Conservation (phyloP, 352 stramenopile species). For the Phytophthora uliginosa region DNA sequence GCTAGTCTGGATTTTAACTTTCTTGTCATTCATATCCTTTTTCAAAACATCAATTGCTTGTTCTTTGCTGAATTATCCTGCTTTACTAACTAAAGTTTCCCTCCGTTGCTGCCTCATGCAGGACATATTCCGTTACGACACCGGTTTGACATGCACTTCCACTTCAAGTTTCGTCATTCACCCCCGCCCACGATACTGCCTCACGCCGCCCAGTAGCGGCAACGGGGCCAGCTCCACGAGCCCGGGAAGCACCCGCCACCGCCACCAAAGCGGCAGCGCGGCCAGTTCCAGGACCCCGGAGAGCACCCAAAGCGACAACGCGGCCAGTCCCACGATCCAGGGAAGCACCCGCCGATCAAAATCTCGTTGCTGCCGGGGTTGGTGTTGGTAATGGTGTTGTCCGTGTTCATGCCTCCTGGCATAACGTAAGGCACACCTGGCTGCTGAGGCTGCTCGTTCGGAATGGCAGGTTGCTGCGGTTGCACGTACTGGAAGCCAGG, state of each 20-base stretch:
- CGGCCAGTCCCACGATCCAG: conserved; percentile 30
- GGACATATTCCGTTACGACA: background rate
- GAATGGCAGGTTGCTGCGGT: background rate
- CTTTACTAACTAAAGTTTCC: background rate
- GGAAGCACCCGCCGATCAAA: conserved; percentile 13
- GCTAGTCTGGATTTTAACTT: no score
- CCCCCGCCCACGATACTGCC: background rate
- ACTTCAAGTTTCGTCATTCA: background rate
- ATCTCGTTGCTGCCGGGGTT: conserved; percentile 14
- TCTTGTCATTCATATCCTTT: no score
- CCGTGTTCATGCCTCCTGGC: background rate
- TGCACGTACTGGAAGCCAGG: background rate
- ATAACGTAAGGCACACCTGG: background rate
- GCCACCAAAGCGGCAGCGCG: conserved; percentile 22
- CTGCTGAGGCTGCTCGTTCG: background rate
- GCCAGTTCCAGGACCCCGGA: conserved; percentile 32
- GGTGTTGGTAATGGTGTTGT: background rate
- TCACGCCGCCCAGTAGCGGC: conserved; percentile 13
- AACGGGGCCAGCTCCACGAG: conserved; percentile 34
- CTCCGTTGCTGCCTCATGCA: background rate
- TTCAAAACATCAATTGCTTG: background rate
- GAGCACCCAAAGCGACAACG: conserved; percentile 22
- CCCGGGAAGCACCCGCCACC: conserved; percentile 15
- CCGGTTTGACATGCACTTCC: background rate
- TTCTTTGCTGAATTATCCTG: conserved; percentile 2